Conservation (phyloP, 192 early-diverging fungal genomes). For the Oehlia diaphana region DNA sequence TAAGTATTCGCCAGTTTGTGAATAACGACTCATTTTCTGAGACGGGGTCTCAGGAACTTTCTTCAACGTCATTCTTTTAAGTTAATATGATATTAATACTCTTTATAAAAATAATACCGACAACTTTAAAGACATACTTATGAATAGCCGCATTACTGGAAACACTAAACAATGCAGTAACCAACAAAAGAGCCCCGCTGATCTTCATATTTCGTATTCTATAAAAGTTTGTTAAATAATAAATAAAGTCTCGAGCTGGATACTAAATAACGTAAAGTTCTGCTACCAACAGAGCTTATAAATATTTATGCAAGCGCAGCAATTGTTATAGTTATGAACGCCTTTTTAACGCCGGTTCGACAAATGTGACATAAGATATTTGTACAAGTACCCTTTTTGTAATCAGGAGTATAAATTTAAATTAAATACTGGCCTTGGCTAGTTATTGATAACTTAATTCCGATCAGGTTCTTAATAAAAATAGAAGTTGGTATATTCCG, state of each 20-base stretch:
- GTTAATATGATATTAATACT: not conserved
- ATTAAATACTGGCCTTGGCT: too few species aligned
- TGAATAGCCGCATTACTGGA: constrained; percentile 2
- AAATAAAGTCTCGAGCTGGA: not conserved
- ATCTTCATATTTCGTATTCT: constrained; percentile 10
- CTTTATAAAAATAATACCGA: not conserved
- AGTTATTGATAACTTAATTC: too few species aligned
- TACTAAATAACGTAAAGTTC: not conserved
- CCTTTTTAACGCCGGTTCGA: not conserved
- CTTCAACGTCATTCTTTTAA: constrained; percentile 59
- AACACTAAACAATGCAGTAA: not conserved
- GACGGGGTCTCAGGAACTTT: constrained; percentile 63
- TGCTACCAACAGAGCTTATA: not conserved
- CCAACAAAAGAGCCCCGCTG: not conserved
- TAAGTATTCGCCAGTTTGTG: constrained; percentile 64
- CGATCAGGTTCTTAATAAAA: too few species aligned
- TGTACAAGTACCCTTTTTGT: too few species aligned
- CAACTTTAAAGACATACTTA: not conserved
- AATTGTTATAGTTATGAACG: not conserved
- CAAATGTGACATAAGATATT: not conserved
- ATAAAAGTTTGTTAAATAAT: not conserved
- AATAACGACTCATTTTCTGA: constrained; percentile 61
- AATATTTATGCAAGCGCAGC: not conserved
- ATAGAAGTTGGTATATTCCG: too few species aligned
- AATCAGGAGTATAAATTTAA: too few species aligned